phyloP scores from a whole-genome alignment of 1,139 yeast genomes.

The Hemisphaericaspora xylofermentans region DNA sequence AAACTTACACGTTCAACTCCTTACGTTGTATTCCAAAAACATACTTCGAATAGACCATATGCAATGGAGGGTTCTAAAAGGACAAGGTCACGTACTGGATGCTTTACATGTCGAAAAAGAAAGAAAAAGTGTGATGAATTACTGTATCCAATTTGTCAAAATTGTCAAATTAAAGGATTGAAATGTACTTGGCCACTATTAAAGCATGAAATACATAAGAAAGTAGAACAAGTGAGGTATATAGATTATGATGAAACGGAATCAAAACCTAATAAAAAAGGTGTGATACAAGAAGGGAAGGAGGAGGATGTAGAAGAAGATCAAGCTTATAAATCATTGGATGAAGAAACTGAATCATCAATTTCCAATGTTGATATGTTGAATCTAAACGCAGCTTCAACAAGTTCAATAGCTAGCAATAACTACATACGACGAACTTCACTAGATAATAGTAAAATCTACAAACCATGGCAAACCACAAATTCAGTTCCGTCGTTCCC shows the following conservation, averaged over 20 bases:
- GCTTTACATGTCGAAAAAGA: slow-evolving; percentile 39
- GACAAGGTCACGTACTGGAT: slow-evolving; percentile 38
- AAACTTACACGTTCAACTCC: not conserved
- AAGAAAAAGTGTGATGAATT: slow-evolving; percentile 43
- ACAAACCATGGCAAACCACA: not conserved
- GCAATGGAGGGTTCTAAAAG: not conserved
- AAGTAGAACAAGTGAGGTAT: slow-evolving; percentile 28
- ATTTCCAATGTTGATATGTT: not conserved
- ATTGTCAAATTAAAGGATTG: slow-evolving; percentile 26
- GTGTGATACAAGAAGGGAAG: slow-evolving; percentile 9
- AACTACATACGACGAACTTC: not conserved
- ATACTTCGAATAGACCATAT: no score
- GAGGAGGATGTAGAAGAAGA: not conserved
- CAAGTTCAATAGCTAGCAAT: not conserved
- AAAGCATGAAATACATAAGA: slow-evolving; percentile 26
- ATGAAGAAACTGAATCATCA: slow-evolving; percentile 4
- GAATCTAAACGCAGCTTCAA: not conserved
- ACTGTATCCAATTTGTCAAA: slow-evolving; percentile 35
- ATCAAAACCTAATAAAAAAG: not conserved
- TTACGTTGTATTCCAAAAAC: no score
- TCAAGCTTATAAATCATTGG: slow-evolving; percentile 3
- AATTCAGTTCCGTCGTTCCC: not conserved
- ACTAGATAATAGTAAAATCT: not conserved
- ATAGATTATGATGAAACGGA: slow-evolving; percentile 12
- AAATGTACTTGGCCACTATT: slow-evolving; percentile 35